These are phyloP conservation scores for Talaromyces trachyspermus DNA, from an alignment of 495 filamentous ascomycete species.

Conservation along the genomic window DNA sequence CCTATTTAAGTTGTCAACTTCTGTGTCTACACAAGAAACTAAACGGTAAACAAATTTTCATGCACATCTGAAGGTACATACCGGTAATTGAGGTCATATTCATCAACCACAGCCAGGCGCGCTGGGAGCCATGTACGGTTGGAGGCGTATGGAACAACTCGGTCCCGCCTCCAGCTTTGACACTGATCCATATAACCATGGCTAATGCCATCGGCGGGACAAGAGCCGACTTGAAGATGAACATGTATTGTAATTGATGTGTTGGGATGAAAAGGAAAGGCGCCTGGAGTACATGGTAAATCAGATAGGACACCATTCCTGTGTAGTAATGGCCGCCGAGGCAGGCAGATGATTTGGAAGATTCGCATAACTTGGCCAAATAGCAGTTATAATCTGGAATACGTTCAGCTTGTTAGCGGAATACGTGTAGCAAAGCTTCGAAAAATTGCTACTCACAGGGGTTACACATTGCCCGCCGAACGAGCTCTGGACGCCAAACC, in stretches of 20 bases:
- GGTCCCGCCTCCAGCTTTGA: slow-evolving; percentile 4
- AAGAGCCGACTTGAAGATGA: slow-evolving; percentile 40
- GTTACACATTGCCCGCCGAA: slow-evolving; percentile 13
- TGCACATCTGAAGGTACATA: not conserved
- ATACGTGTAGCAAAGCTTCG: slow-evolving; percentile 8
- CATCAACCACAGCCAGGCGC: slow-evolving; percentile 13
- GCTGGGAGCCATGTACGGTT: slow-evolving; percentile 12
- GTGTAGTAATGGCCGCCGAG: slow-evolving; percentile 41
- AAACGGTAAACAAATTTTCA: not conserved
- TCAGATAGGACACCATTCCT: slow-evolving; percentile 40
- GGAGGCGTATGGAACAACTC: slow-evolving; percentile 8
- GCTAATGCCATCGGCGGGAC: slow-evolving; percentile 17
- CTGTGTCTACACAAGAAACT: not conserved
- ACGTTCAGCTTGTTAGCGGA: slow-evolving; percentile 31
- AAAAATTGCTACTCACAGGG: slow-evolving; percentile 5
- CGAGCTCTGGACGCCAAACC: slow-evolving; percentile 25
- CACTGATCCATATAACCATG: slow-evolving; percentile 7
- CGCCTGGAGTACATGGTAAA: slow-evolving; percentile 42
- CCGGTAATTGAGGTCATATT: slow-evolving; percentile 15
- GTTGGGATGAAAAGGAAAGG: slow-evolving; percentile 43
- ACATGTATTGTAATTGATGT: slow-evolving; percentile 43
- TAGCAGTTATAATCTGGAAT: slow-evolving; percentile 36
- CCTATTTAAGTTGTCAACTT: slow-evolving; percentile 3
- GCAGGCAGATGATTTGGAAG: slow-evolving; percentile 42
- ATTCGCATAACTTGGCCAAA: slow-evolving; percentile 33